Evolutionary conservation across 192 early-diverging fungal genomes (phyloP).

Genomic region (Lunasporangiospora selenospora): DNA sequence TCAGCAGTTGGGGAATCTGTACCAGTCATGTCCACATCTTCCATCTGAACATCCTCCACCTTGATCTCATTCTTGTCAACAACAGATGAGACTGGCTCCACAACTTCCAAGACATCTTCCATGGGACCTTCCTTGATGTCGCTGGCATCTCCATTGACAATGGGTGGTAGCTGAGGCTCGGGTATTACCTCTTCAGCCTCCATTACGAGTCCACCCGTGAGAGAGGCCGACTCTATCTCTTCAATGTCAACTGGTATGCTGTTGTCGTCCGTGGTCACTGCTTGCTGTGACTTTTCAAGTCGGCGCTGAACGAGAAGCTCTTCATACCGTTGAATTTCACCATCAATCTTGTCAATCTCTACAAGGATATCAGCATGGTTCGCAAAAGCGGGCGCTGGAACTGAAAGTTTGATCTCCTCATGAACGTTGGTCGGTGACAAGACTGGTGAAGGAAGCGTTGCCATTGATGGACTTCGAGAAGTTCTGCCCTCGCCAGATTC

Average conservation of each 20-base stretch:
- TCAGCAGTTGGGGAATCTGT: conserved; percentile 1
- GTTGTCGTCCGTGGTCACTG: neutral
- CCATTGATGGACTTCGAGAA: conserved; percentile 12
- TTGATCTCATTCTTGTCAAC: conserved; percentile 26
- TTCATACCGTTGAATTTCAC: conserved; percentile 20
- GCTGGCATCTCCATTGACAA: neutral
- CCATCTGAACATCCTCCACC: conserved; percentile 20
- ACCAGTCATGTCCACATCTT: conserved; percentile 13
- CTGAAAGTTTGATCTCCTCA: neutral
- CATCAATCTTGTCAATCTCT: conserved; percentile 41
- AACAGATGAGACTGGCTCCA: conserved; percentile 17
- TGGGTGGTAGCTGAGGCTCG: too few relatives aligned
- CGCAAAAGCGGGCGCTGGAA: conserved; percentile 6
- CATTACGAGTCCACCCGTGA: neutral
- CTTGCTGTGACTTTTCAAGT: conserved; percentile 6
- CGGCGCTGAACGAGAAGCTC: conserved; percentile 15
- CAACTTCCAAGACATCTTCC: conserved; percentile 6
- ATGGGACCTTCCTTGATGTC: conserved; percentile 5
- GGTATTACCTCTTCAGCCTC: conserved; percentile 3
- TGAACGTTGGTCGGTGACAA: conserved; percentile 11
- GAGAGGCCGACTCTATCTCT: neutral
- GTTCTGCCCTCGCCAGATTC: neutral
- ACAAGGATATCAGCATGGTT: conserved; percentile 32
- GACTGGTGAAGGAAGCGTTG: conserved; percentile 17
- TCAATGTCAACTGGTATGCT: conserved; percentile 6